Evolutionary conservation across 2,329 filamentous ascomycete species (phyloP).

Genomic region (Daldinia sp.): DNA sequence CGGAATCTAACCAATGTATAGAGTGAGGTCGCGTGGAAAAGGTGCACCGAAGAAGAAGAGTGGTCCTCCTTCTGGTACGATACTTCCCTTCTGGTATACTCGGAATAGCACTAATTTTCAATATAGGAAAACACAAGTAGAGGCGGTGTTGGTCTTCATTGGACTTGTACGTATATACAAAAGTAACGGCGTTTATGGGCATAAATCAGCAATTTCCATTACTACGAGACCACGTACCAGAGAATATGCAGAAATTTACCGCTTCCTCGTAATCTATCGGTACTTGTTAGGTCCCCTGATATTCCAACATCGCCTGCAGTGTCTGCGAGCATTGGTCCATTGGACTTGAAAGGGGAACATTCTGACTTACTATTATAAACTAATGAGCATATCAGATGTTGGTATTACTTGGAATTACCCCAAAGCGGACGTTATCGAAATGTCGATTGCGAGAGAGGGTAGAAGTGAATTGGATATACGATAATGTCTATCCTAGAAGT

Average conservation of each 20-base stretch:
- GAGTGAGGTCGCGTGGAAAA: constrained; percentile 84
- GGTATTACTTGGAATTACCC: background rate
- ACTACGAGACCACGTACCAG: constrained; percentile 18
- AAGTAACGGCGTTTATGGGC: constrained; percentile 35
- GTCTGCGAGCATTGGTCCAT: background rate
- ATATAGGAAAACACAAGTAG: constrained; percentile 30
- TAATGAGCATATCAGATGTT: background rate
- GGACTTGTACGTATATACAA: constrained; percentile 35
- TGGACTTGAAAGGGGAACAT: background rate
- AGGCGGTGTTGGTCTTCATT: constrained; percentile 4
- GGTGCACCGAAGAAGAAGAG: constrained; percentile 90
- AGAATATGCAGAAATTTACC: background rate
- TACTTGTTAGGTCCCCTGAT: background rate
- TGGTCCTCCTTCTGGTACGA: constrained; percentile 53
- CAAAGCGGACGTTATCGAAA: background rate
- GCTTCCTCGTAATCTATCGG: background rate
- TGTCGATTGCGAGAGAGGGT: background rate
- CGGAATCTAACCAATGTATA: constrained; percentile 56
- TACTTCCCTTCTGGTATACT: constrained; percentile 11
- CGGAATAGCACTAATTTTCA: constrained; percentile 23
- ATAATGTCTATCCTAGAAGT: background rate
- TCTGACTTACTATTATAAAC: background rate
- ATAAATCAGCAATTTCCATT: constrained; percentile 44
- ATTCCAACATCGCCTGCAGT: background rate
- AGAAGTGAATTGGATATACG: background rate